A percentile compares a stretch with the other conserved stretches of the same genome.
These are phyloP conservation scores for Botrytis deweyae DNA, from an alignment of 2,329 filamentous ascomycete species.

Conservation along the genomic window DNA sequence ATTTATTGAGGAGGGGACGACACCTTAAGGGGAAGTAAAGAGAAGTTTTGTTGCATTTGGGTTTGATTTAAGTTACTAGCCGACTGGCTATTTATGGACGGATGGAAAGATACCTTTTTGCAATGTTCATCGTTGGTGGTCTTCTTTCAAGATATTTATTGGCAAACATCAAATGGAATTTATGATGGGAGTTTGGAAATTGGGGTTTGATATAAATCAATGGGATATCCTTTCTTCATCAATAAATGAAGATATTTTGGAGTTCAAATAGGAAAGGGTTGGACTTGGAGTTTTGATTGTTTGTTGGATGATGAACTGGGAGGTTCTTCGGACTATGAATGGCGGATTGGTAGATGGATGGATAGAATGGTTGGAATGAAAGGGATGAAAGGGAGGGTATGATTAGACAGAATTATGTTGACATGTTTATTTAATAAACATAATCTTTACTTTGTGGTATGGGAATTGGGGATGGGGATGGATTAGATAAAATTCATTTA, in stretches of 20 bases:
- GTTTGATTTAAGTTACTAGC: neutral
- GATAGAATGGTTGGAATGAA: too few species aligned
- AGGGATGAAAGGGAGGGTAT: too few species aligned
- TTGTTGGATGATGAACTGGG: neutral
- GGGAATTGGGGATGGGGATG: too few species aligned
- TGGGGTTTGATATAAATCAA: neutral
- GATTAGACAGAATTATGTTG: too few species aligned
- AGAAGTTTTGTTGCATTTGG: neutral
- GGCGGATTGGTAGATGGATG: neutral
- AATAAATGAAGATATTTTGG: neutral
- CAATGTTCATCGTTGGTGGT: neutral
- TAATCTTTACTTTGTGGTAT: too few species aligned
- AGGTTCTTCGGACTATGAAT: neutral
- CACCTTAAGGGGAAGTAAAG: neutral
- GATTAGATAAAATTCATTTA: too few species aligned
- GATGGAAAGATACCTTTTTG: conserved; percentile 8
- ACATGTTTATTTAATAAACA: too few species aligned
- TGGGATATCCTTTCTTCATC: neutral
- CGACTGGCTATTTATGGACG: conserved; percentile 8
- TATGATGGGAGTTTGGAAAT: neutral
- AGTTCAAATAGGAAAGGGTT: neutral
- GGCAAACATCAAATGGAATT: neutral
- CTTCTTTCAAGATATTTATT: too few species aligned
- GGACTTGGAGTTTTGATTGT: neutral
- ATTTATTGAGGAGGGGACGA: neutral